Percentiles rank a stretch among this genome's conserved stretches.
Evolutionary conservation across 1,284 basidiomycete genomes (phyloP).

Genomic region (Pseudozyma hubeiensis): DNA sequence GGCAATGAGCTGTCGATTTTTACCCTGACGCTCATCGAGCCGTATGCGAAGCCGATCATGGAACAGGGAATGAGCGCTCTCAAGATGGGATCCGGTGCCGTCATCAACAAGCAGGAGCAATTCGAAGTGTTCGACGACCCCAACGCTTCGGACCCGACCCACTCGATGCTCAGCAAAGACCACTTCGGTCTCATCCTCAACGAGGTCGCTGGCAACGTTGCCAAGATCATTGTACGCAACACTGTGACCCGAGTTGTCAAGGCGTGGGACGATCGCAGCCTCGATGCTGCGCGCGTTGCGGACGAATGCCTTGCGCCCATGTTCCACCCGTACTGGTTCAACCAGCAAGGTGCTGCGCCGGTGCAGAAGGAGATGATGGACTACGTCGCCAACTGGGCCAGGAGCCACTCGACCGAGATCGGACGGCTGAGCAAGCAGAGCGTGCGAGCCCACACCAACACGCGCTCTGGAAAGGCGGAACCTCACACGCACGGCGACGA

Average conservation of each 20-base stretch:
- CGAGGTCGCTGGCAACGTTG: constrained; percentile 69
- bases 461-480: constrained; percentile 60
- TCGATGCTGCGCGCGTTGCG: constrained; percentile 45
- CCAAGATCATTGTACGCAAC: constrained; percentile 72
- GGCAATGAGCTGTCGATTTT: constrained; percentile 73
- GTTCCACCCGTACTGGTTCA: constrained; percentile 65
- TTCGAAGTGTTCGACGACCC: constrained; percentile 70
- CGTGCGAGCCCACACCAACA: constrained; percentile 60
- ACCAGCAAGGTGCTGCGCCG: constrained; percentile 18
- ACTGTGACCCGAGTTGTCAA: constrained; percentile 78
- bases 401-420: constrained; percentile 50
- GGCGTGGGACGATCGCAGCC: constrained; percentile 76
- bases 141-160: constrained; percentile 68
- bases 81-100: constrained; percentile 62
- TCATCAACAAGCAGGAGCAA: constrained; percentile 65
- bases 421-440: constrained; percentile 47
- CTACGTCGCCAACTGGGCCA: constrained; percentile 58
- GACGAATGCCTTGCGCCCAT: constrained; percentile 61
- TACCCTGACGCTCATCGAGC: constrained; percentile 68
- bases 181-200: constrained; percentile 69
- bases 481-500: constrained; percentile 56
- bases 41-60: constrained; percentile 67
- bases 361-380: constrained; percentile 64
- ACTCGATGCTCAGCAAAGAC: constrained; percentile 66
- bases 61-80: constrained; percentile 65